Evolutionary conservation across 805 yeast genomes (phyloP), one percentile per base, ranked within the genome.

Genomic region (Teunomyces atbi): DNA sequence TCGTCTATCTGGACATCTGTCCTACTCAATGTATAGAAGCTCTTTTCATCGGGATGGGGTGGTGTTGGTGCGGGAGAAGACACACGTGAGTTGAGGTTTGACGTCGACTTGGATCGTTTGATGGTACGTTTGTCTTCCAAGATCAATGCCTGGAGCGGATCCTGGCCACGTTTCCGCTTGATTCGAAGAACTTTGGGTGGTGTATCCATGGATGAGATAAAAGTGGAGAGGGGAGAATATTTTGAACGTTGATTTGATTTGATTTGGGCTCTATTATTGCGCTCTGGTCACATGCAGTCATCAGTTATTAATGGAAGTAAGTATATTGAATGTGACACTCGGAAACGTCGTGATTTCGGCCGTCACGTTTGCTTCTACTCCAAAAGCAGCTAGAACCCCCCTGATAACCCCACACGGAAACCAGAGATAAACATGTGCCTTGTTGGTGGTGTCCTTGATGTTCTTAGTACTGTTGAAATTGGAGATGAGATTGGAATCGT

Each of bases 131-230:
- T 51, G 33, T 70, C 72, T 42, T 77, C 81, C 21, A 79, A 56
- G 7, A 79, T 66, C 56, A 91, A 73, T 1, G 97, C 96, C 55
- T 87, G 89, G 19, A 92, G 73, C 2, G 97, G 96, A 54, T 89
- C 97, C 57, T 89, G 94, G 44, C 81, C 83, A 49, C 97, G 76
- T 59, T 86, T 85, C 48, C 98, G 77, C 65, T 94, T 92, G 61
- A 92, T 86, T 48, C 97, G 77, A 36, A 92, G 82, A 20, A 86
- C 73, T 44, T 77, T 78, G 1, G 96, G 96, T 10, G 71, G 71
- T 26, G 42, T 15, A 7, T 41, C 34, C 45, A 42, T 41, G n/a
- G 42, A 12, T 18, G 4, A 23, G 26, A 23, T 23, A 23, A 23
- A 23, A 23, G 26, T 23, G 26, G 26, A 23, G 26, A n/a, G 7